phyloP scores from a whole-genome alignment of 2,329 filamentous ascomycete genomes.

The Pseudocercospora eumusae region DNA sequence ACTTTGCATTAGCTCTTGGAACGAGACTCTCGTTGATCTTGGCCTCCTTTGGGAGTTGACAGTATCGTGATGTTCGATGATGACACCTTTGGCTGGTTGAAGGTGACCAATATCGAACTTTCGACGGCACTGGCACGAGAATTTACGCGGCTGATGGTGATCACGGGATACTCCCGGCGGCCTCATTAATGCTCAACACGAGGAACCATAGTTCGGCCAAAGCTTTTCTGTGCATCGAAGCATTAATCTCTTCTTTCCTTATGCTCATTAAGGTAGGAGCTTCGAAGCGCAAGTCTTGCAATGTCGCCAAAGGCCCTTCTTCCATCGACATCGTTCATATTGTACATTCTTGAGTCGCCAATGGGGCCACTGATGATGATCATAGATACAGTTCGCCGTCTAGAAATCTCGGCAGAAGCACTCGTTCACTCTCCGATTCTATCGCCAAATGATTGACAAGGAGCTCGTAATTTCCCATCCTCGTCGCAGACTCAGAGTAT shows the following conservation, averaged over 20 bases:
- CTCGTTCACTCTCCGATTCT: neutral
- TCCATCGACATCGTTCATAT: neutral
- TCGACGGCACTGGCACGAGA: neutral
- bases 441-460: conserved; percentile 2
- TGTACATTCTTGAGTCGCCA: neutral
- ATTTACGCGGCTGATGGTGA: neutral
- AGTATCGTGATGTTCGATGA: neutral
- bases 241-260: neutral
- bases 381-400: neutral
- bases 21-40: neutral
- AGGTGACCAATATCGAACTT: neutral
- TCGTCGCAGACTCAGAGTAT: conserved; percentile 3
- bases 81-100: neutral
- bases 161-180: neutral
- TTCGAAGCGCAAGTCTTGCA: neutral
- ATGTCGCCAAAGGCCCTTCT: neutral
- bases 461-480: conserved; percentile 8
- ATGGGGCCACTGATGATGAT: neutral
- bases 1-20: conserved; percentile 1
- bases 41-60: neutral
- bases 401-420: neutral
- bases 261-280: neutral
- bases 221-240: neutral
- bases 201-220: neutral
- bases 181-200: neutral